Percentiles rank a stretch among this genome's conserved stretches.
These are phyloP conservation scores for Aegilops speltoides DNA, from an alignment of 176 grass and related monocot genomes.

Conservation along the genomic window DNA sequence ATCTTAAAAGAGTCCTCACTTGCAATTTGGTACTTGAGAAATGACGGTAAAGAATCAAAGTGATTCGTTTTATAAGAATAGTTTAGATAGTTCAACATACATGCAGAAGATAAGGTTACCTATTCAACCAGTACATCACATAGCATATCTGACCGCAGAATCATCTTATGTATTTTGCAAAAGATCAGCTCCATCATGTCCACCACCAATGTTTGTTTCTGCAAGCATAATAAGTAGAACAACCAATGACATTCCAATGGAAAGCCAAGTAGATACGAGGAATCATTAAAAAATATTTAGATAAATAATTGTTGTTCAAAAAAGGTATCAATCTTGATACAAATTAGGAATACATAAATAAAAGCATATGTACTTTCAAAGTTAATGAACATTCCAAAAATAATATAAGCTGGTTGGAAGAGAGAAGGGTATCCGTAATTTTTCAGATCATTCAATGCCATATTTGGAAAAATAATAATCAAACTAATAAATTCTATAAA, in stretches of 20 bases:
- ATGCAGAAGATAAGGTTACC: not conserved
- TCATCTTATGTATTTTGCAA: not conserved
- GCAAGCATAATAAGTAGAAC: not conserved
- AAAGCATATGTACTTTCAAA: too few relatives aligned
- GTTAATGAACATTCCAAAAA: not conserved
- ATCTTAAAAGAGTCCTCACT: not conserved
- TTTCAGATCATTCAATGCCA: too few relatives aligned
- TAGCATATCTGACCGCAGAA: not conserved
- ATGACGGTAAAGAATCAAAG: not conserved
- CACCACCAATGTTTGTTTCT: not conserved
- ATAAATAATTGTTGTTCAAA: too few relatives aligned
- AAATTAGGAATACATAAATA: too few relatives aligned
- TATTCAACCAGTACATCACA: too few relatives aligned
- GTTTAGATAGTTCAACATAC: not conserved
- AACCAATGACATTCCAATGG: not conserved
- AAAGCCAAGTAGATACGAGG: not conserved
- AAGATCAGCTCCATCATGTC: not conserved
- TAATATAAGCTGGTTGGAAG: too few relatives aligned
- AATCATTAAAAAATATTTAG: not conserved
- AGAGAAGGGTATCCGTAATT: too few relatives aligned
- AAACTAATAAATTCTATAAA: too few relatives aligned
- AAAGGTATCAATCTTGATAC: too few relatives aligned
- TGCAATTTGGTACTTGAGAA: not conserved
- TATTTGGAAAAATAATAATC: too few relatives aligned
- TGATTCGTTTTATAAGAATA: not conserved